Base-by-base conservation (phyloP, 352 stramenopile species). In the Globisporangium iwayamae region DNA sequence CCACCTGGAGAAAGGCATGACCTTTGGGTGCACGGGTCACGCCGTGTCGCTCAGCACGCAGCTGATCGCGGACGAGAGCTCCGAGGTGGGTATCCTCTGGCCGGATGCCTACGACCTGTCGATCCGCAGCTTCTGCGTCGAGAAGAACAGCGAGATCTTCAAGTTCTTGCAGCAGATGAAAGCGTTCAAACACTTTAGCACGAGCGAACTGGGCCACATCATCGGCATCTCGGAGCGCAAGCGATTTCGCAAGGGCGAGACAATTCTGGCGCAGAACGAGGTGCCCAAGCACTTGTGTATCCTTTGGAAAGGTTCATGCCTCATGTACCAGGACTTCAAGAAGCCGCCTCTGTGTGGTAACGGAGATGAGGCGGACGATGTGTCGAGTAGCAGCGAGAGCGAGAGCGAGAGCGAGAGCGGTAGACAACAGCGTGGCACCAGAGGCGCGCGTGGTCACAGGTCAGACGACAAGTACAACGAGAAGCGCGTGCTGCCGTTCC, bases 211-310 rank as follows among this genome's bases (percentile, higher is more conserved):
- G 11, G 81, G 81, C 18, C 79, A 90, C 45, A 65, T 90, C 53
- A 84, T 90, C n/a, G 83, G 79, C 8, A 87, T 90, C 41, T 92
- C 81, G 28, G 79, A 92, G 63, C 75, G 78, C 14, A 73, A 83
- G 22, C 79, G 81, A 3, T 90, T 88, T 53, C 79, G 78, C 50
- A 89, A 88, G 56, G 81, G 79, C 5, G 79, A 90, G 41, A 63
- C 84, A 8, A 56, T 92, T n/a, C 62, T 92, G 7, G 67, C 76
- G 28, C 83, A 92, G 56, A 86, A 86, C 32, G 76, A 89, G 3
- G 57, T 83, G 30, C 83, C 83, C 1, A 71, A 69, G 38, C 52
- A 76, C 60, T 63, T 90, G 6, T 68, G 78, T 4, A 78, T 92
- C 34, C 63, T 92, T 16, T 83, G 79, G 66, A 90, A 89, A 57